phyloP scores from a whole-genome alignment of 179 eudicot species.

The Drosera spatulata region DNA sequence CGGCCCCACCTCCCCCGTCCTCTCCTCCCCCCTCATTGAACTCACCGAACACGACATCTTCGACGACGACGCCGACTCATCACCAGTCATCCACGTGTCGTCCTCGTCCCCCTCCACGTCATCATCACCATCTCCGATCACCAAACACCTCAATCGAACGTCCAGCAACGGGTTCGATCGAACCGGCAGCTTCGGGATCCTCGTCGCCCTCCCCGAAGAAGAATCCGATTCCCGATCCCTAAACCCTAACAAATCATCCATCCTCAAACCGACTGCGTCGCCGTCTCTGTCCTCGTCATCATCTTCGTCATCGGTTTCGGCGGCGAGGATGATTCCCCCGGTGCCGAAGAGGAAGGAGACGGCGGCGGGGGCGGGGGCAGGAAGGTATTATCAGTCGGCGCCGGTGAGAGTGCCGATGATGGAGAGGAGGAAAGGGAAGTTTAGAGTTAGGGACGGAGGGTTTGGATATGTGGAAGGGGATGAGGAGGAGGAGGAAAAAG shows the following conservation, averaged over 20 bases:
- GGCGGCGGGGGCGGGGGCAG: slow-evolving; percentile 6
- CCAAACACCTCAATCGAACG: background rate
- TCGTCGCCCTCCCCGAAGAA: slow-evolving; percentile 21
- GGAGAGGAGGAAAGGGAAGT: background rate
- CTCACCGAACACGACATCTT: too few species aligned
- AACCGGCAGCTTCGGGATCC: slow-evolving; percentile 20
- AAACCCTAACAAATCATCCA: background rate
- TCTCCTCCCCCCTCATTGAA: too few species aligned
- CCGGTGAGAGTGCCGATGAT: slow-evolving; percentile 25
- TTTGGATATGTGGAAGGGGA: slow-evolving; percentile 5
- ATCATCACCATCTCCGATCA: background rate
- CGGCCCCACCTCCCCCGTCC: too few species aligned
- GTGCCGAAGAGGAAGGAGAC: slow-evolving; percentile 7
- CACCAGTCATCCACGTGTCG: background rate
- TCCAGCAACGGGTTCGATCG: slow-evolving; percentile 2
- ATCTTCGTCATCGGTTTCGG: slow-evolving; percentile 1
- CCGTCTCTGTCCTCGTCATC: slow-evolving; percentile 11
- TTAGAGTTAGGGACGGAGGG: slow-evolving; percentile 3
- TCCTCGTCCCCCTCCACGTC: slow-evolving; percentile 1
- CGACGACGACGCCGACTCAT: too few species aligned
- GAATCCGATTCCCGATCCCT: background rate
- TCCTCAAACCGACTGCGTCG: slow-evolving; percentile 10
- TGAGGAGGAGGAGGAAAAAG: background rate
- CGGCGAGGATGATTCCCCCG: slow-evolving; percentile 12
- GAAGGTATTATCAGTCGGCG: slow-evolving; percentile 21